Base-by-base conservation (phyloP, 129 eudicot species). In the Flaveria robusta region DNA sequence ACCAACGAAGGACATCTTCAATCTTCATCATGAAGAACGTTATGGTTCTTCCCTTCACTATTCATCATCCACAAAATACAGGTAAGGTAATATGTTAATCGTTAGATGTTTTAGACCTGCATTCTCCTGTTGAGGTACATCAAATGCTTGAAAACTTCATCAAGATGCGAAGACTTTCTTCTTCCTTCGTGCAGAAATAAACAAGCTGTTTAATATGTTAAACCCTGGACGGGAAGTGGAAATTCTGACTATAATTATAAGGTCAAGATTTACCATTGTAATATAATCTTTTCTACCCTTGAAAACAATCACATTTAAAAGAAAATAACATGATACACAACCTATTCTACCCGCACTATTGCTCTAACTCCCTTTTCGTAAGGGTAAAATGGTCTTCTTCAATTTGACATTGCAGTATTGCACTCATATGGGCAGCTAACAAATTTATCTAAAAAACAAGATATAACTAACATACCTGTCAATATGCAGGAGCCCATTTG, bases 381-480 rank as follows among this genome's bases (percentile, higher is more conserved):
- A 70, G 47, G 19, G 65, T 47, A 70, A 49, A 81, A 46, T 9
- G 14, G 55, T 11, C 60, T 68, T 81, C 62, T 26, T 68, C 50
- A 70, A 42, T 16, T 9, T 19, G 23, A 39, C 9, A 46, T 42
- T 49, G 23, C 66, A 20, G 22, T 26, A n/a, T 34, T 34, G 47
- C 47, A 9, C 47, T 42, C 47, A 42, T 42, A 10, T 42, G 47
- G 47, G 47, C 47, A 42, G 37, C 37, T 31, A 42, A 42, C 8
- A 42, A 42, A 42, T 7, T 10, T 42, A 42, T 9, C 2, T 42
- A 31, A 56, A 56, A 56, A 31, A 56, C 26, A 75, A 9, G 37
- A 64, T 34, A 31, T 70, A 50, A 22, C 18, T 49, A 71, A 23
- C 77, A 68, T 75, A 88, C 97, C 89, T 74, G 79, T 79, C 98